phyloP scores from a whole-genome alignment of 352 stramenopile genomes.

The Phytophthora pisi region DNA sequence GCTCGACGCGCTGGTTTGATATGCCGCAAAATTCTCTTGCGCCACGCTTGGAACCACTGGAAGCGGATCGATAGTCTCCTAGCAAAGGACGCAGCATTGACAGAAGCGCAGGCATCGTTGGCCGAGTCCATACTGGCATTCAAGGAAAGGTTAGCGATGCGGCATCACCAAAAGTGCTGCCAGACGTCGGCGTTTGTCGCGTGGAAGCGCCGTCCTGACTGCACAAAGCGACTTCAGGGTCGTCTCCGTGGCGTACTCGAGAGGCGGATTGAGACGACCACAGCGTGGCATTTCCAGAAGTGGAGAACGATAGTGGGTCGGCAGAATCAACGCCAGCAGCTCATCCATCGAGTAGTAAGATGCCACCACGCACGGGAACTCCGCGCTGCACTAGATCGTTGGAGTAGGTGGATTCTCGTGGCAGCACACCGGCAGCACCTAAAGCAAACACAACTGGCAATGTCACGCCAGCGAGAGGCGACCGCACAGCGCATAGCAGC shows the following conservation, averaged over 20 bases:
- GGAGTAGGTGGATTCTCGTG: slow-evolving; percentile 17
- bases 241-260: slow-evolving; percentile 8
- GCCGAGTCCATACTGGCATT: slow-evolving; percentile 18
- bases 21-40: slow-evolving; percentile 23
- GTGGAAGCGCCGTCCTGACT: slow-evolving; percentile 13
- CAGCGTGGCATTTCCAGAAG: slow-evolving; percentile 24
- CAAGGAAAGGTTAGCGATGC: slow-evolving; percentile 15
- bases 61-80: slow-evolving; percentile 16
- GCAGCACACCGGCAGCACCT: slow-evolving; percentile 12
- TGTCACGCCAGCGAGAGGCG: slow-evolving; percentile 9
- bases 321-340: not conserved
- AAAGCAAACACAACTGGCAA: slow-evolving; percentile 10
- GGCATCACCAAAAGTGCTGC: slow-evolving; percentile 11
- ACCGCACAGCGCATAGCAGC: slow-evolving; percentile 33
- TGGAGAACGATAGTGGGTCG: slow-evolving; percentile 14
- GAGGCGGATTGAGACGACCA: not conserved
- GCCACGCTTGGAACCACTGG: slow-evolving; percentile 28
- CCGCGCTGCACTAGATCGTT: slow-evolving; percentile 13
- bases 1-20: slow-evolving; percentile 13
- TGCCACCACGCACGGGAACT: slow-evolving; percentile 7
- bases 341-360: slow-evolving; percentile 13
- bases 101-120: slow-evolving; percentile 3
- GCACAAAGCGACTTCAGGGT: slow-evolving; percentile 4
- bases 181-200: not conserved
- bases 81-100: slow-evolving; percentile 4